phyloP scores from a whole-genome alignment of 495 filamentous ascomycete species.

The Neurospora sp. region DNA sequence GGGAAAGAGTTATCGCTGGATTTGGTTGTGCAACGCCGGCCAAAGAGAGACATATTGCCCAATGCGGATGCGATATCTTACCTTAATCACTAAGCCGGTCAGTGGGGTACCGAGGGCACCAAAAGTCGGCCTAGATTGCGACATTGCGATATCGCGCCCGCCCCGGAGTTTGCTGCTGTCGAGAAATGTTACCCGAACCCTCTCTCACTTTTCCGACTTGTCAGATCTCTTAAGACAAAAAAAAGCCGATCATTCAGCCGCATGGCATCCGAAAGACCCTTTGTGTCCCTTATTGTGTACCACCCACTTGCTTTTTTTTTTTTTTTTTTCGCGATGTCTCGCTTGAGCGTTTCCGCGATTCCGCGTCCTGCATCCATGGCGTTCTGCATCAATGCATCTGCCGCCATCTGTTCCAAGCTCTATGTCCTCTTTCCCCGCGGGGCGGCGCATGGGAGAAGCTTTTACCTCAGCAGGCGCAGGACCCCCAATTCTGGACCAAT shows the following conservation, averaged over 20 bases:
- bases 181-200: neutral
- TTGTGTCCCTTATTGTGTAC: neutral
- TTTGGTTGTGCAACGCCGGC: neutral
- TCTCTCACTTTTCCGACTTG: neutral
- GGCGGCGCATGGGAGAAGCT: neutral
- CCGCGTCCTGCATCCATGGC: neutral
- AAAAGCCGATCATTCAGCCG: neutral
- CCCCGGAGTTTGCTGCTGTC: neutral
- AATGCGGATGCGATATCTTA: neutral
- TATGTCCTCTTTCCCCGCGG: neutral
- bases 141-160: neutral
- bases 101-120: neutral
- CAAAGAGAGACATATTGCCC: neutral
- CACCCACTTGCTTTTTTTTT: neutral
- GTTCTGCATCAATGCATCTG: neutral
- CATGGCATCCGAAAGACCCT: neutral
- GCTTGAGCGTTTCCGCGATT: neutral
- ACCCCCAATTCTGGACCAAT: neutral
- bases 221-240: neutral
- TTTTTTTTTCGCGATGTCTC: neutral
- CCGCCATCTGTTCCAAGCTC: neutral
- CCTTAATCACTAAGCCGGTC: neutral
- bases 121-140: neutral
- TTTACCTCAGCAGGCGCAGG: neutral
- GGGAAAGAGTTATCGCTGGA: neutral